Percentiles rank a stretch among this genome's conserved stretches.
phyloP scores from a whole-genome alignment of 306 rosid genomes.

The Betula pendula region DNA sequence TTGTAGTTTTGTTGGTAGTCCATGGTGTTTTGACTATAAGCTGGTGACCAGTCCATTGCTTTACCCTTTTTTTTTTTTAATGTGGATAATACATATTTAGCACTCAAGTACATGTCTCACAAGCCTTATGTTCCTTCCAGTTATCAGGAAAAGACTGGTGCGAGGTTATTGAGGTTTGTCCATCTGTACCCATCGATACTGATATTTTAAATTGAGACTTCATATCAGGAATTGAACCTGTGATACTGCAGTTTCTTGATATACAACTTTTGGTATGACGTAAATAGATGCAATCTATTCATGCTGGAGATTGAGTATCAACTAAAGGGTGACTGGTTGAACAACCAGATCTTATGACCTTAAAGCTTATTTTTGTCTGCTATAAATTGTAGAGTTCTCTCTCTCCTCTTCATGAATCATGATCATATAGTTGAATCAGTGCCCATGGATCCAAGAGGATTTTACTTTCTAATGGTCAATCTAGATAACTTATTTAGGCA shows the following conservation, averaged over 20 bases:
- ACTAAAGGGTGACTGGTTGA: neutral
- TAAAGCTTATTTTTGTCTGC: constrained; percentile 38
- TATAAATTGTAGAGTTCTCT: constrained; percentile 49
- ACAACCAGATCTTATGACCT: neutral
- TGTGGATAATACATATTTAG: neutral
- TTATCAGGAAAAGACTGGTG: constrained; percentile 8
- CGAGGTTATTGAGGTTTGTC: neutral
- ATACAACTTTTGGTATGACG: neutral
- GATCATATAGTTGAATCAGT: constrained; percentile 47
- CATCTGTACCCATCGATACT: neutral
- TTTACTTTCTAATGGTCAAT: constrained; percentile 33
- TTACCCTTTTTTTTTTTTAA: neutral
- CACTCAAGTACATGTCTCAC: constrained; percentile 3
- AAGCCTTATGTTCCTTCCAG: constrained; percentile 11
- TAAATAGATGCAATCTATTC: neutral
- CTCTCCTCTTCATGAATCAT: constrained; percentile 47
- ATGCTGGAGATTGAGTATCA: neutral
- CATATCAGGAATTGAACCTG: neutral
- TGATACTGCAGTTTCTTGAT: constrained; percentile 7
- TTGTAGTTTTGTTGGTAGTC: neutral
- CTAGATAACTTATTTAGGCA: neutral
- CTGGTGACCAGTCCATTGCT: neutral
- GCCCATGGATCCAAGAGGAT: constrained; percentile 41
- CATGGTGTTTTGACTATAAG: neutral
- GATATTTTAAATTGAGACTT: neutral